phyloP scores from a whole-genome alignment of 371 early-diverging fungal genomes.

The Apophysomyces trapeziformis region DNA sequence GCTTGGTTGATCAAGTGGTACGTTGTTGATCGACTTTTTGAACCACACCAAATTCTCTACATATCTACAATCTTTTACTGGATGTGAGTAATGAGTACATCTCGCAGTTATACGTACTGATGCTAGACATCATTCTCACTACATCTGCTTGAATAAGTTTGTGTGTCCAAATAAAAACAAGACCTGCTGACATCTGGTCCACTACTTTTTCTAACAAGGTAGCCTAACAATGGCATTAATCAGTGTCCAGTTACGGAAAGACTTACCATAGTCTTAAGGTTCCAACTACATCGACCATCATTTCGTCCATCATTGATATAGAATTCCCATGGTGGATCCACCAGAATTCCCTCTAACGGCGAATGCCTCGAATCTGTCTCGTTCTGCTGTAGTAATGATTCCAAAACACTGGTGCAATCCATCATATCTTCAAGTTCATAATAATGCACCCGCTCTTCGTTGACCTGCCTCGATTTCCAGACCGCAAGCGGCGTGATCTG shows the following conservation, averaged over 20 bases:
- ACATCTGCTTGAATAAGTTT: conserved; percentile 64
- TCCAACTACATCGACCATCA: conserved; percentile 53
- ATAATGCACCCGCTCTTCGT: conserved; percentile 17
- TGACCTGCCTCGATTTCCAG: background rate
- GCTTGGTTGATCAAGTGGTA: conserved; percentile 49
- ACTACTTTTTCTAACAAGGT: conserved; percentile 52
- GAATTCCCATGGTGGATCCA: conserved; percentile 71
- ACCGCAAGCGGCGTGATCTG: conserved; percentile 29
- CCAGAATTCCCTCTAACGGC: conserved; percentile 56
- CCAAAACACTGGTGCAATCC: conserved; percentile 28
- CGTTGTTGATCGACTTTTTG: conserved; percentile 60
- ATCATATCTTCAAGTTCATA: conserved; percentile 40
- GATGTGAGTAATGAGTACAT: background rate
- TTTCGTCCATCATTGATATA: conserved; percentile 58
- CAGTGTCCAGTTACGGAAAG: background rate
- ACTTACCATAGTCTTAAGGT: conserved; percentile 42
- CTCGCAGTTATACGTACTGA: conserved; percentile 38
- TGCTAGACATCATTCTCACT: conserved; percentile 58
- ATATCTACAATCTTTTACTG: conserved; percentile 57
- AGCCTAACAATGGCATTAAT: conserved; percentile 25
- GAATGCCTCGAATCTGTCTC: conserved; percentile 16
- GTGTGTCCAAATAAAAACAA: conserved; percentile 68
- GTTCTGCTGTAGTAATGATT: conserved; percentile 14
- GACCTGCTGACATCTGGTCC: conserved; percentile 55
- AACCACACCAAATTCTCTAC: conserved; percentile 75